Evolutionary conservation across 805 yeast species (phyloP), one percentile per base, ranked within the genome.

Genomic region (Candida mattraensis): DNA sequence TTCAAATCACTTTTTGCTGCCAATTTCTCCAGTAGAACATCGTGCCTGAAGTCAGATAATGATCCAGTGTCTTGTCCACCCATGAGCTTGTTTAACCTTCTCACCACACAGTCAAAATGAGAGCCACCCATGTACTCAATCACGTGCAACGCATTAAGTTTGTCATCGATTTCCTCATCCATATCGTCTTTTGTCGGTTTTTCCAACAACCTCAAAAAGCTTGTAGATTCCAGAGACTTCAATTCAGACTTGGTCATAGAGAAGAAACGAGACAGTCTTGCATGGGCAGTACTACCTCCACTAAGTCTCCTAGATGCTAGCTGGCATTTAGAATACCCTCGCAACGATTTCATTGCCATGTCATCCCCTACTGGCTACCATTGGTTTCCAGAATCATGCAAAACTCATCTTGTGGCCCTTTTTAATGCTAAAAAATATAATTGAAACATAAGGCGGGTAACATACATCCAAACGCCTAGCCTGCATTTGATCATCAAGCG

Each of bases 151-250:
- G 19, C 28, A 12, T 17, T 8, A 5, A 34, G 13, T 11, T 27
- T 21, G 3, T 6, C 5, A n/a, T 34, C 37, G 5, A 34, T 12
- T 10, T 28, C 18, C 10, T 24, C 13, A 18, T 35, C 38, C 9
- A 35, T 28, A 24, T 13, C 23, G 11, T 10, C 9, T 8, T 18
- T 26, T 4, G 32, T 14, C 2, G 38, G 38, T 19, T 29, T 29
- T 12, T 35, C 38, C 12, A 35, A 18, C 18, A 35, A 29, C 2
- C 18, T 18, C 33, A 35, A n/a, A n/a, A n/a, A n/a, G n/a, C n/a
- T n/a, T n/a, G 18, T n/a, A 35, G 13, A 16, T 15, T 18, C 3
- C 20, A 17, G 6, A 29, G 12, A 8, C 28, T n/a, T 20, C 27
- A 12, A 16, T 24, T 12, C 7, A 4, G 26, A 8, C 22, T 20